Conservation (phyloP, 257 asterid genomes). For the Leptodermis oblonga region DNA sequence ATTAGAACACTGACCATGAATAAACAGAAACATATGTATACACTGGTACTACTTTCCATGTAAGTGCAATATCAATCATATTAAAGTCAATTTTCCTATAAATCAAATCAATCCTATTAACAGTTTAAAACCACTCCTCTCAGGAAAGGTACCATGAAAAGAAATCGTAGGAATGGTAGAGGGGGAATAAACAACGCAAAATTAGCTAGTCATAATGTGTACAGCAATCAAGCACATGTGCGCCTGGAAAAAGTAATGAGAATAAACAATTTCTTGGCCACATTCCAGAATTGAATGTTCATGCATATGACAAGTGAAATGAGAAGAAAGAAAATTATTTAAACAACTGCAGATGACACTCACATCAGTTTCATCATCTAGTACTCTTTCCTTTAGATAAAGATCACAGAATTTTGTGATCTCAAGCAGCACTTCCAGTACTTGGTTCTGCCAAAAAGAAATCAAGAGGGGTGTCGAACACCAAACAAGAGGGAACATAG, state of each 20-base stretch:
- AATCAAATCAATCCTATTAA: background rate
- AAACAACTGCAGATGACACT: constrained; percentile 17
- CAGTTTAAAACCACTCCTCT: background rate
- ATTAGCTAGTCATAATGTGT: background rate
- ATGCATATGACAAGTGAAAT: background rate
- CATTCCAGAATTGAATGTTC: background rate
- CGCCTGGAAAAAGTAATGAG: background rate
- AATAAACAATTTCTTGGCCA: background rate
- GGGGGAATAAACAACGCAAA: background rate
- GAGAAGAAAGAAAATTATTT: background rate
- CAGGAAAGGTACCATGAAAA: background rate
- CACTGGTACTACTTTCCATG: background rate
- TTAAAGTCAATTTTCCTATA: background rate
- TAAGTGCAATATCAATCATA: background rate
- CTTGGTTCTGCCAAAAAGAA: constrained; percentile 70
- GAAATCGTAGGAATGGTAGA: background rate
- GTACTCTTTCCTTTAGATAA: constrained; percentile 92
- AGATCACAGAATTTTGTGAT: constrained; percentile 87
- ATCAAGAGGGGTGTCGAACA: background rate
- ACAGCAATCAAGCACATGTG: background rate
- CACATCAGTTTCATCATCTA: constrained; percentile 90
- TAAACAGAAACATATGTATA: background rate
- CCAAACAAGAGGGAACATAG: too few species aligned
- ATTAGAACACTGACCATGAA: background rate
- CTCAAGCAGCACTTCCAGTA: constrained; percentile 81